Evolutionary conservation across 768 basidiomycete genomes (phyloP).

Genomic region (Fomitopsis pulvina): DNA sequence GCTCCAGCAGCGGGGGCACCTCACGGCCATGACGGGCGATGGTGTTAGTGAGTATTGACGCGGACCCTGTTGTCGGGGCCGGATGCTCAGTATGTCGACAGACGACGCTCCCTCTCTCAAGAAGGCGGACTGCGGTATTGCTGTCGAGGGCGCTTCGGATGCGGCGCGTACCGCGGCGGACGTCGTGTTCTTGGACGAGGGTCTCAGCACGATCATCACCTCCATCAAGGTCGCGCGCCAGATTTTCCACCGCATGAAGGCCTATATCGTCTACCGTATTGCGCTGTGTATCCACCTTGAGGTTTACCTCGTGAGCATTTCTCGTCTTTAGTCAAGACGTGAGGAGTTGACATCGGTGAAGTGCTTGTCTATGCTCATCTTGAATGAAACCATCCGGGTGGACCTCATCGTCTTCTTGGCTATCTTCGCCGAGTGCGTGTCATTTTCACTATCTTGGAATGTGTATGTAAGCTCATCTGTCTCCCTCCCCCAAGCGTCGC

Average conservation of each 20-base stretch:
- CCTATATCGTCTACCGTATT: slow-evolving; percentile 43
- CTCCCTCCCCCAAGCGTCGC: slow-evolving; percentile 22
- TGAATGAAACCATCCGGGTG: slow-evolving; percentile 41
- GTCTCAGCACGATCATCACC: slow-evolving; percentile 35
- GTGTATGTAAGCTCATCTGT: background rate
- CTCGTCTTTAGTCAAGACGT: background rate
- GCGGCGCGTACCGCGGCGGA: slow-evolving; percentile 36
- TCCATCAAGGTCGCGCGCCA: slow-evolving; percentile 42
- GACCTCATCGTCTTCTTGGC: slow-evolving; percentile 40
- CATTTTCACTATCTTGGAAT: background rate
- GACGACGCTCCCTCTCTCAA: slow-evolving; percentile 31
- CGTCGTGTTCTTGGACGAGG: slow-evolving; percentile 44
- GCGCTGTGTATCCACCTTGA: slow-evolving; percentile 44
- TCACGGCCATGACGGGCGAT: slow-evolving; percentile 40
- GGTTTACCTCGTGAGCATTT: slow-evolving; percentile 31
- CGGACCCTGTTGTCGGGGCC: background rate
- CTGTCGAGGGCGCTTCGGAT: slow-evolving; percentile 37
- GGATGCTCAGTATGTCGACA: background rate
- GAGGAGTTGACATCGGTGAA: background rate
- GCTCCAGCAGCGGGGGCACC: slow-evolving; percentile 33
- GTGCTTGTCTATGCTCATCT: slow-evolving; percentile 37
- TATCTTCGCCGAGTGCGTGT: slow-evolving; percentile 30
- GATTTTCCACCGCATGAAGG: slow-evolving; percentile 43
- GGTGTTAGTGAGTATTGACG: slow-evolving; percentile 7
- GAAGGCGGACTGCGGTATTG: slow-evolving; percentile 32